Evolutionary conservation across 2,329 filamentous ascomycete genomes (phyloP), one percentile per base, ranked within the genome.

Genomic region (Alternaria atra): DNA sequence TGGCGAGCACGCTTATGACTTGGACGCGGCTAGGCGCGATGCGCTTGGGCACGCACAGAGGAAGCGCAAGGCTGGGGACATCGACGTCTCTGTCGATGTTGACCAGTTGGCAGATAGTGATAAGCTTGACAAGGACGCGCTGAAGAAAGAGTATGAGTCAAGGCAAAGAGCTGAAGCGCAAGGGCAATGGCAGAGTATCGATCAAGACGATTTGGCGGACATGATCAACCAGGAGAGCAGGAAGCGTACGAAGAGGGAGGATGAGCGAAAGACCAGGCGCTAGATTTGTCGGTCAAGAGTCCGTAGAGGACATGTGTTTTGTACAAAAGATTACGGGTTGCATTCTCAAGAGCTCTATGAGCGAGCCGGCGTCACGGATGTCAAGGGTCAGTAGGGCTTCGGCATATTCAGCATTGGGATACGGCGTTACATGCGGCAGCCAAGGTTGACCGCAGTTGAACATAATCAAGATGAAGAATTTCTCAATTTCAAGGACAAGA

Each of bases 201-300:
- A 90, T 79, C 92, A 97, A 77, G 94, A 98, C 70, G 94, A 97
- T 75, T 80, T 99, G 58, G 94, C 90, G 72, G 92, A 97, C 73
- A 96, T 99, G 92, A 97, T 99, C 82, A 93, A 93, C 12, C 90
- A 92, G 73, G 95, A 98, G 82, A 93, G 90, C 74, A 87, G 93
- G 67, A 98, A 98, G 86, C 87, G 93, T 76, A 86, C 94, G 77
- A 96, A 94, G 86, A 88, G 91, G 67, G 94, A 97, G 70, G 89
- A 92, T 30, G 93, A 97, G 79, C 89, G 89, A 77, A 85, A 85
- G 72, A 85, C 87, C 65, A 90, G 90, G 83, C 73, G 80, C 58
- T 77, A 65, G 71, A 57, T 35, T 23, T 48, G 34, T 55, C 29
- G 47, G 27, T 57, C 13, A 60, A 60, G 58, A 60, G 53, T 52